Evolutionary conservation across 2,329 filamentous ascomycete genomes (phyloP), one percentile per base, ranked within the genome.

Genomic region (Neofusicoccum sp.): DNA sequence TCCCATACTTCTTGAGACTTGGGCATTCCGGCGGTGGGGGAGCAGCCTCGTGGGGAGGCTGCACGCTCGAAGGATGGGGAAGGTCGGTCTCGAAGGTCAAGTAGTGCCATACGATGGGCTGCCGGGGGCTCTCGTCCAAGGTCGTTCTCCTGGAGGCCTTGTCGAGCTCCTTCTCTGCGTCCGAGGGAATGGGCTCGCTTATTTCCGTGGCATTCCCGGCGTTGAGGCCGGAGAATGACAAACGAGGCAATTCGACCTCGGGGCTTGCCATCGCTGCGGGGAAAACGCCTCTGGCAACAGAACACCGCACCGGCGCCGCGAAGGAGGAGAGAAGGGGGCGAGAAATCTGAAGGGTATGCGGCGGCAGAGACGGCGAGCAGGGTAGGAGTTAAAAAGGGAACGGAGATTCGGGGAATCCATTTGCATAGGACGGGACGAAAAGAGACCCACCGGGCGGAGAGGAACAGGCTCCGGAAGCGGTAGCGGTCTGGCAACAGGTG

Each of bases 1-100:
- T 87, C 2, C 67, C 73, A 68, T 86, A 96, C 61, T 82, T 79
- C 34, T 78, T 80, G 28, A 96, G 82, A 70, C 91, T 80, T 3
- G 90, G 90, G 26, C 78, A 79, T 57, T 80, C 73, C 47, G 87
- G 87, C 1, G 82, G 72, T n/a, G 77, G 63, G 59, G 57, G 73
- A 62, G 66, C 72, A 64, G 61, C 70, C 62, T 61, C 69, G 67
- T 61, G 73, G 67, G 63, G 65, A 16, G 67, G 70, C 63, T 61
- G 76, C 34, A 71, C 43, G 62, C 72, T 67, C 53, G 74, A 73
- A 26, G 78, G 77, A 49, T 76, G 74, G 2, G 86, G 85, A 1
- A 89, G 69, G 12, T 78, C 72, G 1, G 85, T 88, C 53, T 86
- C 81, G 68, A 88, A 86, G 1, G 82, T 85, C 56, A 89, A 74